Evolutionary conservation across 768 basidiomycete species (phyloP), one percentile per base, ranked within the genome.

Genomic region (Trametes gibbosa): DNA sequence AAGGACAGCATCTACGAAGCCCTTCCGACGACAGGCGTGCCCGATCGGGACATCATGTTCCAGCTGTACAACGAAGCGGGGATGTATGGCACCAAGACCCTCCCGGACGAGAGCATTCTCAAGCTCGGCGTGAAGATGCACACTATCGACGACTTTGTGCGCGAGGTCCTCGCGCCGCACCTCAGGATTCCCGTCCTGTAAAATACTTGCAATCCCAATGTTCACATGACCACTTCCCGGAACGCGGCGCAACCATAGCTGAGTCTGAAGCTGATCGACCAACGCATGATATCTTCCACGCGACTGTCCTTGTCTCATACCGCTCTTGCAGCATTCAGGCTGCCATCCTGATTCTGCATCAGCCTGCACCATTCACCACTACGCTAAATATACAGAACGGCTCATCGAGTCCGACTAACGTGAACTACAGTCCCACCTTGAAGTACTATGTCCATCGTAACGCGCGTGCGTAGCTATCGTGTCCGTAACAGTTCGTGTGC

Each of bases 31-130:
- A 65, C 64, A 5, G 61, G 61, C 39, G 64, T 65, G 14, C 61
- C 64, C 10, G 64, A 65, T 45, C 64, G 64, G 48, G 64, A 65
- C 50, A 47, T 65, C 64, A 65, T 65, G 64, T 65, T 65, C 59
- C 51, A 51, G 51, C 53, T 65, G 37, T 65, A 65, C 62, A 65
- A 65, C 53, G 64, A 65, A 45, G 17, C 50, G 39, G 64, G 64
- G n/a, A 65, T 65, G 64, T 65, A 65, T 34, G 59, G 58, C 27
- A 23, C 48, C 19, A 65, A 65, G 53, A 56, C 50, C 53, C 53
- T 65, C n/a, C 64, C 62, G 35, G 64, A 65, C 56, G 61, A 63
- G 53, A 61, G 59, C 47, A 42, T 65, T 27, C 21, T 53, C 27
- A 58, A 55, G 52, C 49, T 65, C 2, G 64, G 64, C 5, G 61